phyloP scores from a whole-genome alignment of 371 early-diverging fungal species.

The Synchytrium microbalum region DNA sequence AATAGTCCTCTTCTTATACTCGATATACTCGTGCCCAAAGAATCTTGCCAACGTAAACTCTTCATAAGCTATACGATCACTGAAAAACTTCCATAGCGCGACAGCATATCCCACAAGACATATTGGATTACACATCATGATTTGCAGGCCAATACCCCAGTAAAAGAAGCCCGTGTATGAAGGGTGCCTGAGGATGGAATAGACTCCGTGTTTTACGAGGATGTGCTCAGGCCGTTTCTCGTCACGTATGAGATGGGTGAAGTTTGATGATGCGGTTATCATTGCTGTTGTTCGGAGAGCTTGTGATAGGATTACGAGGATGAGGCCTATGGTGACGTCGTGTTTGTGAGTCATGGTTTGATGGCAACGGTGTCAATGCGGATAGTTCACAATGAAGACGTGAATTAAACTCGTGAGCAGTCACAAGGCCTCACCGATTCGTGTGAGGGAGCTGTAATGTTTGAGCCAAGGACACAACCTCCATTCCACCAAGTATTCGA shows the following conservation, averaged over 20 bases:
- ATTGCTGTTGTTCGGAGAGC: slow-evolving; percentile 62
- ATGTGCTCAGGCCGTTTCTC: slow-evolving; percentile 56
- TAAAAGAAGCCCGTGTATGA: slow-evolving; percentile 83
- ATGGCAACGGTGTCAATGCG: too few species aligned
- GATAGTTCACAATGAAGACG: background rate
- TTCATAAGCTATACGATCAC: slow-evolving; percentile 65
- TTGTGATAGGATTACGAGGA: slow-evolving; percentile 57
- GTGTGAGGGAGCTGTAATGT: slow-evolving; percentile 42
- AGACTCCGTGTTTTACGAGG: slow-evolving; percentile 70
- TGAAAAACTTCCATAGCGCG: slow-evolving; percentile 62
- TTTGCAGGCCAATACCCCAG: slow-evolving; percentile 70
- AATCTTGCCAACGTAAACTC: slow-evolving; percentile 62
- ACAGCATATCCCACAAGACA: slow-evolving; percentile 53
- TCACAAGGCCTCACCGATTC: slow-evolving; percentile 35
- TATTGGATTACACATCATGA: slow-evolving; percentile 63
- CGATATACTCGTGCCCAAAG: slow-evolving; percentile 65
- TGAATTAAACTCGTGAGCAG: background rate
- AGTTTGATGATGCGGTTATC: slow-evolving; percentile 71
- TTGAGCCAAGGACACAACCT: slow-evolving; percentile 58
- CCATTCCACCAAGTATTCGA: slow-evolving; percentile 62
- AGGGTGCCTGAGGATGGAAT: slow-evolving; percentile 76
- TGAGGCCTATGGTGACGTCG: slow-evolving; percentile 44
- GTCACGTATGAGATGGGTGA: slow-evolving; percentile 65
- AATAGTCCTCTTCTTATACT: slow-evolving; percentile 38
- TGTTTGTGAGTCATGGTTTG: too few species aligned